Evolutionary conservation across 2,329 filamentous ascomycete genomes (phyloP), one percentile per base, ranked within the genome.

Genomic region (Cladosporium sp.): DNA sequence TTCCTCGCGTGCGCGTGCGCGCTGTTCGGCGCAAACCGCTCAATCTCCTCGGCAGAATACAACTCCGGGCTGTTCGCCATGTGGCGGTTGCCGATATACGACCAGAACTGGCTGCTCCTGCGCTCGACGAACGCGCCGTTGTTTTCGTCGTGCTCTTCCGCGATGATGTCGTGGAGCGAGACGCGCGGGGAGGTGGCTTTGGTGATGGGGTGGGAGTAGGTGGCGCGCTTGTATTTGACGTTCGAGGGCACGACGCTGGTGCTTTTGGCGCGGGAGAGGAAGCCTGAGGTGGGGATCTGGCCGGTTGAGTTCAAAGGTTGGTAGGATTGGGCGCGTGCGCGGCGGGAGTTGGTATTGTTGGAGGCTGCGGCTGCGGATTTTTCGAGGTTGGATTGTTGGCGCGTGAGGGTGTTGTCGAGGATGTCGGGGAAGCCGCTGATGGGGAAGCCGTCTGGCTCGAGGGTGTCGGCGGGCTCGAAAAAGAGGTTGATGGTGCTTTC

Each of bases 381-480:
- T 21, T 47, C n/a, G 41, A 21, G 41, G 41, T 47, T 47, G n/a
- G 41, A 47, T 14, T 47, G 38, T 15, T 59, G 57, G 57, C 57
- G 57, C 24, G 57, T 59, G 21, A 59, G 38, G 15, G 66, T 67
- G 61, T 76, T 74, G 49, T 73, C 74, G 1, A 76, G 66, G 24
- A 74, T 69, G 54, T 75, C 66, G 28, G 76, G 76, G 59, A 78
- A 78, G 32, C 75, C 76, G 59, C 74, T 77, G 63, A 79, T 78
- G 4, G 77, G 73, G 52, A 74, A 75, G 6, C 72, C 71, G 51
- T 75, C 73, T 1, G 75, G 75, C 65, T 76, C 74, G 5, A 76
- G 67, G 15, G 70, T 71, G 58, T 76, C 74, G 47, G 78, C 73
- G 21, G 71, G 66, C 1, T 70, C 70, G 36, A 79, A 66, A 68